Percentiles rank a stretch among this genome's conserved stretches.
These are phyloP conservation scores for Zymoseptoria brevis DNA, from an alignment of 2,329 filamentous ascomycete genomes.

Conservation along the genomic window DNA sequence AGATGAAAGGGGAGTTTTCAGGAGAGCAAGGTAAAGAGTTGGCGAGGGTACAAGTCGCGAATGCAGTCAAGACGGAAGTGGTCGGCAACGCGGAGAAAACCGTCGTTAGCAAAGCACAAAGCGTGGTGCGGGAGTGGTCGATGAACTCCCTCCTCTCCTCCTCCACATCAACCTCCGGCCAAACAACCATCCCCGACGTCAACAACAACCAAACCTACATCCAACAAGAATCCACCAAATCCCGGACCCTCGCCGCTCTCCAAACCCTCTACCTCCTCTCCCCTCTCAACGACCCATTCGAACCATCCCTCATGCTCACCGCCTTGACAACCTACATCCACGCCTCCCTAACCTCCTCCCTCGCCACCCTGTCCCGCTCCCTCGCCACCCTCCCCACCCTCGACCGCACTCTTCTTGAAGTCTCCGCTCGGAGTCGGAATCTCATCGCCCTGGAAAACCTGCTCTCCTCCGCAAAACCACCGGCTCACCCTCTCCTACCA, in stretches of 20 bases:
- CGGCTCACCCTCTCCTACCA: conserved; percentile 57
- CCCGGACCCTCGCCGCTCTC: conserved; percentile 65
- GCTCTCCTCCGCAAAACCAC: conserved; percentile 59
- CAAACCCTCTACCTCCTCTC: conserved; percentile 75
- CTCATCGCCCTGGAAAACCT: conserved; percentile 79
- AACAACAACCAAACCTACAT: conserved; percentile 40
- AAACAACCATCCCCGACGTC: not conserved
- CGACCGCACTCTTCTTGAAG: conserved; percentile 72
- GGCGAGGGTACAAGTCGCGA: conserved; percentile 64
- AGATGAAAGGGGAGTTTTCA: conserved; percentile 37
- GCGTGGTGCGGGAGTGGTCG: conserved; percentile 75
- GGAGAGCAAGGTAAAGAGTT: conserved; percentile 61
- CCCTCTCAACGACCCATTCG: conserved; percentile 49
- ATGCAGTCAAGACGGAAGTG: conserved; percentile 60
- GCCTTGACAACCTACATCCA: conserved; percentile 76
- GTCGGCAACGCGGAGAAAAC: conserved; percentile 64
- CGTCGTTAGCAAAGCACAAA: conserved; percentile 65
- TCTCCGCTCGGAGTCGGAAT: conserved; percentile 79
- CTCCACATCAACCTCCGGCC: too few species aligned
- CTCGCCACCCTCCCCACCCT: conserved; percentile 73
- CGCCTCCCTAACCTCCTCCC: conserved; percentile 68
- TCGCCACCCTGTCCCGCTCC: conserved; percentile 65
- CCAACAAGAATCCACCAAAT: conserved; percentile 65
- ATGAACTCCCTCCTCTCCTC: conserved; percentile 48
- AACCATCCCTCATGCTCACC: conserved; percentile 64